Conservation (phyloP, 1,284 basidiomycete genomes). For the Leccinum pallidistipes region DNA sequence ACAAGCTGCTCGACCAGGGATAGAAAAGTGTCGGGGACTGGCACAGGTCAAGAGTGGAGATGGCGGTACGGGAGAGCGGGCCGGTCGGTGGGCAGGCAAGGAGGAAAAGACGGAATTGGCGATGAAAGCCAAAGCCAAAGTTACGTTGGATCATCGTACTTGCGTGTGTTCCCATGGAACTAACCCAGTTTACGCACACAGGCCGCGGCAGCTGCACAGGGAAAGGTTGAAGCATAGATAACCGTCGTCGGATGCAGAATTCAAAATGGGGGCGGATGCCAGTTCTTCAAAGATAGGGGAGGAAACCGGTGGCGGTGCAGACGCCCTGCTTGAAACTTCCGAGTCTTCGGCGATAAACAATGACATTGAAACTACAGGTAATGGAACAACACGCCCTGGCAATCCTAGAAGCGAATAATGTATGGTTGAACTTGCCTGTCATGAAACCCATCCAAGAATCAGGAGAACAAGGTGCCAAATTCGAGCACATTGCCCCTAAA, state of each 20-base stretch:
- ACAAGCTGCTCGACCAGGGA: constrained; percentile 86
- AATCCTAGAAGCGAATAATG: not conserved
- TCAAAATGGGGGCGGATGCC: not conserved
- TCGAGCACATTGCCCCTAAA: not conserved
- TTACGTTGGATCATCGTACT: not conserved
- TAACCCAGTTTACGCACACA: not conserved
- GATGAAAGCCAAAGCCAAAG: constrained; percentile 57
- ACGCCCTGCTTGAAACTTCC: too few species aligned
- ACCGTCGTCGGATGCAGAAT: too few species aligned
- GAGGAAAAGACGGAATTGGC: constrained; percentile 87
- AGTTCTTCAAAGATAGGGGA: too few species aligned
- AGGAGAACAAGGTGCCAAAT: not conserved
- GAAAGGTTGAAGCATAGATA: not conserved
- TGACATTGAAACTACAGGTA: not conserved
- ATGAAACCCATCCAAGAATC: not conserved
- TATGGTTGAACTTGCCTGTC: not conserved
- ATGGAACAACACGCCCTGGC: not conserved
- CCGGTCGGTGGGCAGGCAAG: constrained; percentile 87
- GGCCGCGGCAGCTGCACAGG: not conserved
- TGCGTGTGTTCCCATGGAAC: not conserved
- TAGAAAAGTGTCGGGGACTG: constrained; percentile 97
- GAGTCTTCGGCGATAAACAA: too few species aligned
- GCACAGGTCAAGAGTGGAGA: constrained; percentile 81
- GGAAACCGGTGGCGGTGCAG: too few species aligned
- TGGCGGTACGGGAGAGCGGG: constrained; percentile 79